These are phyloP conservation scores for Pythium folliculosum DNA, from an alignment of 352 stramenopile genomes.

Conservation along the genomic window DNA sequence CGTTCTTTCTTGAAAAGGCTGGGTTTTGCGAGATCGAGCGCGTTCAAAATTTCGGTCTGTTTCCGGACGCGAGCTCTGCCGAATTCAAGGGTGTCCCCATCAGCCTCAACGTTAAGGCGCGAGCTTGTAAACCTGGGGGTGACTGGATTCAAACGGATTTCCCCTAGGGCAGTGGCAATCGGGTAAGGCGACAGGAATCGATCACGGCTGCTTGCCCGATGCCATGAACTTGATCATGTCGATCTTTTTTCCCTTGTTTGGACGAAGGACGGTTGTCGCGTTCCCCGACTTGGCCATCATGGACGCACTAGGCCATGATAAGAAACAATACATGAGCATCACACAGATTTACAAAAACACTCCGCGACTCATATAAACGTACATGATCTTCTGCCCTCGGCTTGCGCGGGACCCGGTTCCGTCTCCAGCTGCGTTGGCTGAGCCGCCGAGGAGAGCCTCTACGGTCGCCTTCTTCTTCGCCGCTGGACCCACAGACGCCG, in stretches of 20 bases:
- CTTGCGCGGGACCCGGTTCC: conserved; percentile 25
- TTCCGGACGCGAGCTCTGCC: conserved; percentile 52
- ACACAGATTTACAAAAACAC: background rate
- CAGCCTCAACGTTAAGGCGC: conserved; percentile 66
- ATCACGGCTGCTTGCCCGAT: conserved; percentile 15
- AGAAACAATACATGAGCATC: background rate
- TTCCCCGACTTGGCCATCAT: conserved; percentile 22
- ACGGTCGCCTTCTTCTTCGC: conserved; percentile 2
- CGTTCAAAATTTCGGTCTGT: conserved; percentile 55
- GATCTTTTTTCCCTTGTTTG: conserved; percentile 58
- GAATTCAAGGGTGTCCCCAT: conserved; percentile 47
- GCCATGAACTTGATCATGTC: conserved; percentile 87
- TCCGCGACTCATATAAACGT: conserved; percentile 18
- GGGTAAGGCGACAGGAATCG: background rate
- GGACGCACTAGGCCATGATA: conserved; percentile 19
- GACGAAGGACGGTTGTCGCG: conserved; percentile 10
- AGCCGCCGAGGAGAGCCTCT: background rate
- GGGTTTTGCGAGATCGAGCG: conserved; percentile 64
- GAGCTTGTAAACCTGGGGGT: conserved; percentile 30
- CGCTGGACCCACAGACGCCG: background rate
- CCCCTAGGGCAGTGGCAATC: background rate
- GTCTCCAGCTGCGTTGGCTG: background rate
- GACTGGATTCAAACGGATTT: conserved; percentile 13
- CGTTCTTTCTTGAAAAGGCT: conserved; percentile 37
- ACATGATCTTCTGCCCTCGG: conserved; percentile 63